Evolutionary conservation across 495 filamentous ascomycete genomes (phyloP).

Genomic region (Penicillium coprophilum): DNA sequence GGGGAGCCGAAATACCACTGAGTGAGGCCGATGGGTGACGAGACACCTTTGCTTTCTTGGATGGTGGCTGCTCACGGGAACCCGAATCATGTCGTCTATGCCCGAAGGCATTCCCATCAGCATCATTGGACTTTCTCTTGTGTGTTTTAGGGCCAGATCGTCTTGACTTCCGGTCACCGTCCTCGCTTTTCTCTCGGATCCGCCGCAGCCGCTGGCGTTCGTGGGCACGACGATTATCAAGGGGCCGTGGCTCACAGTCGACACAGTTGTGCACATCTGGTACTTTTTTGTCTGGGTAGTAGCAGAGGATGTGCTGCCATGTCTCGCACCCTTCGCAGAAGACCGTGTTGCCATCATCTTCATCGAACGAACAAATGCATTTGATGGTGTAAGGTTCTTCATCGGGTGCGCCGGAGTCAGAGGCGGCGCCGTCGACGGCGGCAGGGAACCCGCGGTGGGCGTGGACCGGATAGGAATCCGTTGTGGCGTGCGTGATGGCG

Average conservation of each 20-base stretch:
- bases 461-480: constrained; percentile 64
- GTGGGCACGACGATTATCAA: constrained; percentile 69
- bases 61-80: constrained; percentile 55
- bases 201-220: constrained; percentile 66
- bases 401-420: constrained; percentile 54
- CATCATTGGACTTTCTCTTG: constrained; percentile 67
- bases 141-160: constrained; percentile 67
- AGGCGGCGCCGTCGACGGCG: constrained; percentile 55
- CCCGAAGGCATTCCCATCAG: constrained; percentile 39
- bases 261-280: constrained; percentile 83
- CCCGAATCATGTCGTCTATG: constrained; percentile 52
- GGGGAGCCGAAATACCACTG: constrained; percentile 51
- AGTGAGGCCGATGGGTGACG: constrained; percentile 73
- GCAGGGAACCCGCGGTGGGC: constrained; percentile 51
- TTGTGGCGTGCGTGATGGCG: constrained; percentile 61
- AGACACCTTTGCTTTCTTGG: constrained; percentile 73
- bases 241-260: constrained; percentile 73
- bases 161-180: constrained; percentile 62
- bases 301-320: constrained; percentile 98
- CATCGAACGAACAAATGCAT: constrained; percentile 88
- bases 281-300: constrained; percentile 74
- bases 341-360: constrained; percentile 97
- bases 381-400: constrained; percentile 95
- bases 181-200: constrained; percentile 60
- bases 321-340: constrained; percentile 94